Percentiles rank a stretch among this genome's conserved stretches.
These are phyloP conservation scores for Ogataea nonfermentans DNA, from an alignment of 805 yeast genomes.

Conservation along the genomic window DNA sequence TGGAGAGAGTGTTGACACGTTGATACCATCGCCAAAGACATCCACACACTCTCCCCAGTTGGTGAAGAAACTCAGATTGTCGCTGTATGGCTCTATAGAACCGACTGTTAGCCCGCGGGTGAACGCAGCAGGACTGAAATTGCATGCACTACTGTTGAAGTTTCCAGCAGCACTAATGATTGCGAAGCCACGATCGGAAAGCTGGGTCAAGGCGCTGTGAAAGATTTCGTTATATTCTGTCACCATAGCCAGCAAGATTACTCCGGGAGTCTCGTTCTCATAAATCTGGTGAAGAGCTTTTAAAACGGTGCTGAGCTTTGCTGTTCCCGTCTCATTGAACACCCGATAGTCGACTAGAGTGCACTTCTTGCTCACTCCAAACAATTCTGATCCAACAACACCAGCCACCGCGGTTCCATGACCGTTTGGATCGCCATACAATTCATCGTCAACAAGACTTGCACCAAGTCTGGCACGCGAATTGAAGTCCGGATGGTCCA, in stretches of 20 bases:
- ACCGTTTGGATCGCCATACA: conserved; percentile 38
- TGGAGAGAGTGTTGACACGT: conserved; percentile 41
- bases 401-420: conserved; percentile 63
- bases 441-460: conserved; percentile 38
- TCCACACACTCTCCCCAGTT: conserved; percentile 57
- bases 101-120: conserved; percentile 40
- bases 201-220: conserved; percentile 44
- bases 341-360: conserved; percentile 44
- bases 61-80: conserved; percentile 37
- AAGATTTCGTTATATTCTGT: conserved; percentile 39
- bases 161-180: conserved; percentile 53
- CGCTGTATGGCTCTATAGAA: conserved; percentile 36
- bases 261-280: conserved; percentile 32
- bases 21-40: conserved; percentile 49
- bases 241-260: conserved; percentile 39
- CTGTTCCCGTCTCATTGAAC: conserved; percentile 37
- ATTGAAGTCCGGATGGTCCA: conserved; percentile 42
- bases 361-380: conserved; percentile 51
- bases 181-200: conserved; percentile 41
- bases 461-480: conserved; percentile 41
- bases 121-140: conserved; percentile 47
- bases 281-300: conserved; percentile 32
- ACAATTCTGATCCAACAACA: conserved; percentile 47
- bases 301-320: conserved; percentile 35
- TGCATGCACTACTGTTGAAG: conserved; percentile 42